Evolutionary conservation across 2,329 filamentous ascomycete genomes (phyloP).

Genomic region (Myriosclerotinia duriaeana): DNA sequence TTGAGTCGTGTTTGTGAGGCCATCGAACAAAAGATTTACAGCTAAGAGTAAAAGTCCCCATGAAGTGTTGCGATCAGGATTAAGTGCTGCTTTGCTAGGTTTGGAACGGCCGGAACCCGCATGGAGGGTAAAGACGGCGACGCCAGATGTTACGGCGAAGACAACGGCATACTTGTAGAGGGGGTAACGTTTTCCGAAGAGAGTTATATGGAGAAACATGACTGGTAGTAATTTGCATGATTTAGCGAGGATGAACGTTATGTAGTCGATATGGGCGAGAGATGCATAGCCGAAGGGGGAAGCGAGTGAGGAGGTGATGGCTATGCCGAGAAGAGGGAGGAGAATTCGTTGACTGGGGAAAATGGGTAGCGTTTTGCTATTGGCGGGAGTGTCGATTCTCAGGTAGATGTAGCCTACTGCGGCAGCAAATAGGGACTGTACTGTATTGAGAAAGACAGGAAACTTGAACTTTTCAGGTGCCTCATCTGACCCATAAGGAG

Average conservation of each 20-base stretch:
- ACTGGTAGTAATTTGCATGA: conserved; percentile 98
- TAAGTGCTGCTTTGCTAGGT: conserved; percentile 43
- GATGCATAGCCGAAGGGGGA: conserved; percentile 95
- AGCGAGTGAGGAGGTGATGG: conserved; percentile 82
- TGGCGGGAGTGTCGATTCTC: conserved; percentile 57
- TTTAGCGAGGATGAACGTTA: conserved; percentile 96
- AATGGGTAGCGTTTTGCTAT: conserved; percentile 59
- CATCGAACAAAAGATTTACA: conserved; percentile 92
- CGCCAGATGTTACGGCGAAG: conserved; percentile 82
- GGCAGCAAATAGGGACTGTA: conserved; percentile 88
- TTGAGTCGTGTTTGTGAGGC: conserved; percentile 93
- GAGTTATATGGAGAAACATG: conserved; percentile 91
- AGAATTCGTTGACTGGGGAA: conserved; percentile 77
- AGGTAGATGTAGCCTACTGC: conserved; percentile 81
- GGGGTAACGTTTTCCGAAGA: conserved; percentile 87
- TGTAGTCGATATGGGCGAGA: conserved; percentile 92
- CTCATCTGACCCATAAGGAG: conserved; percentile 66
- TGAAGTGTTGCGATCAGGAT: conserved; percentile 58
- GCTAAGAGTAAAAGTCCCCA: conserved; percentile 82
- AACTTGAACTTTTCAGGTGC: conserved; percentile 81
- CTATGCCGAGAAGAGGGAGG: conserved; percentile 76
- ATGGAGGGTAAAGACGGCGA: conserved; percentile 93
- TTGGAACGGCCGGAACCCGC: conserved; percentile 64
- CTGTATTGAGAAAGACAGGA: conserved; percentile 92
- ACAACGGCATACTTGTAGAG: conserved; percentile 97